Percentiles rank a stretch among this genome's conserved stretches.
Evolutionary conservation across 257 asterid species (phyloP).

Genomic region (Solanum etuberosum): DNA sequence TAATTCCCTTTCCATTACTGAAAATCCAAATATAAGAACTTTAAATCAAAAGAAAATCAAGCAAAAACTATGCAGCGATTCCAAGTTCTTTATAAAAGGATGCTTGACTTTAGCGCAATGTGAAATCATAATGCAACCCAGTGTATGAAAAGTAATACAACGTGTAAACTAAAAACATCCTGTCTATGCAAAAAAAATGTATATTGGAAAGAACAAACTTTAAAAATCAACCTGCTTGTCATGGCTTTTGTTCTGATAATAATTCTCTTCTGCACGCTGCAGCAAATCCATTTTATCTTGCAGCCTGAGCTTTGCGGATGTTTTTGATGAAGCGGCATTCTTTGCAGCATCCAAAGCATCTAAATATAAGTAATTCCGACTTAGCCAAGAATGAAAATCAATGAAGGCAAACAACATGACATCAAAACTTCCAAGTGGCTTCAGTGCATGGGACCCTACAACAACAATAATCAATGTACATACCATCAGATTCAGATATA

Average conservation of each 20-base stretch:
- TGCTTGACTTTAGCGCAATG: neutral
- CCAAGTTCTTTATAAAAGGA: neutral
- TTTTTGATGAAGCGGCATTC: constrained; percentile 24
- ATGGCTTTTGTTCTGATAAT: constrained; percentile 37
- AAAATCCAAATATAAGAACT: neutral
- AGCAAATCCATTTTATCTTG: constrained; percentile 48
- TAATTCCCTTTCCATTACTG: neutral
- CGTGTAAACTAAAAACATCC: neutral
- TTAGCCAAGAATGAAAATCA: neutral
- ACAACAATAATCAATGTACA: neutral
- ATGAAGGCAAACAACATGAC: neutral
- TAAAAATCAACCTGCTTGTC: constrained; percentile 41
- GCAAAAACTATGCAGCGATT: neutral
- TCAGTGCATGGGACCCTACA: neutral
- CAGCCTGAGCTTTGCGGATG: constrained; percentile 30
- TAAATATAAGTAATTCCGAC: constrained; percentile 7
- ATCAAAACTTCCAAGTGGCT: neutral
- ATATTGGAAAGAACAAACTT: neutral
- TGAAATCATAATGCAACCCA: neutral
- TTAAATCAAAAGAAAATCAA: neutral
- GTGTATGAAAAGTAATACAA: neutral
- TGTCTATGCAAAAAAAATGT: neutral
- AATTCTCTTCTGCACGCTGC: constrained; percentile 78
- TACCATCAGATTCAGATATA: constrained; percentile 94
- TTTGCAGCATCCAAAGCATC: constrained; percentile 44